Evolutionary conservation across 2,329 filamentous ascomycete genomes (phyloP).

Genomic region (Botryotinia convoluta): DNA sequence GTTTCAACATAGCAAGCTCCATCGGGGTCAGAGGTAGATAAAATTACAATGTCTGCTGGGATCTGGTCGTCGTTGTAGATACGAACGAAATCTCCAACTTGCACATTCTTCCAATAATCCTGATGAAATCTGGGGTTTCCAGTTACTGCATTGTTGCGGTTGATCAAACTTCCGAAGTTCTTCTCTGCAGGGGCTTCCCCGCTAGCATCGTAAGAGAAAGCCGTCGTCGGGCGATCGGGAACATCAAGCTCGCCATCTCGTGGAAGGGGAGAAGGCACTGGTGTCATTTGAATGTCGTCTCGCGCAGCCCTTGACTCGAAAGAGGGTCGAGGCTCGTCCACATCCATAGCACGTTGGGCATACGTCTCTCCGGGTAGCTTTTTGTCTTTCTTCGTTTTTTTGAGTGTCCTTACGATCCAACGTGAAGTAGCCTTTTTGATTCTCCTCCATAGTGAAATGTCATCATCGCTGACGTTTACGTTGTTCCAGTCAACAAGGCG

Average conservation of each 20-base stretch:
- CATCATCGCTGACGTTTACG: slow-evolving; percentile 86
- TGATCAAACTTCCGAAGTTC: slow-evolving; percentile 68
- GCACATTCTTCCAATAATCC: slow-evolving; percentile 91
- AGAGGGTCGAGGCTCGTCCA: slow-evolving; percentile 46
- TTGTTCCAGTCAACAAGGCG: slow-evolving; percentile 86
- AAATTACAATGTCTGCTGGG: slow-evolving; percentile 86
- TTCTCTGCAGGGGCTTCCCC: slow-evolving; percentile 38
- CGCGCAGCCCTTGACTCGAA: slow-evolving; percentile 58
- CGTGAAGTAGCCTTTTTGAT: slow-evolving; percentile 79
- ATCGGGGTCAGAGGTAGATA: slow-evolving; percentile 90
- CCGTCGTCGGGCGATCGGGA: slow-evolving; percentile 39
- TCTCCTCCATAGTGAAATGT: slow-evolving; percentile 79
- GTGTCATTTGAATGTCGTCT: slow-evolving; percentile 91
- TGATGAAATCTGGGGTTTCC: slow-evolving; percentile 84
- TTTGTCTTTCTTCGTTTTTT: slow-evolving; percentile 50
- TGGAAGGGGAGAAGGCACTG: slow-evolving; percentile 78
- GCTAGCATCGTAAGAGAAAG: slow-evolving; percentile 44
- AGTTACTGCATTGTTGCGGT: slow-evolving; percentile 61
- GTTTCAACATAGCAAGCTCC: slow-evolving; percentile 97
- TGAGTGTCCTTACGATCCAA: slow-evolving; percentile 40
- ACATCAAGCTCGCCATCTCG: slow-evolving; percentile 37
- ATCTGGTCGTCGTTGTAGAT: slow-evolving; percentile 96
- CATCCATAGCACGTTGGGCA: slow-evolving; percentile 30
- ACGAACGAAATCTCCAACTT: slow-evolving; percentile 94
- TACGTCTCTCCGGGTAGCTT: slow-evolving; percentile 39